These are phyloP conservation scores for Cordyceps pruinosa DNA, from an alignment of 2,329 filamentous ascomycete genomes.

Conservation along the genomic window DNA sequence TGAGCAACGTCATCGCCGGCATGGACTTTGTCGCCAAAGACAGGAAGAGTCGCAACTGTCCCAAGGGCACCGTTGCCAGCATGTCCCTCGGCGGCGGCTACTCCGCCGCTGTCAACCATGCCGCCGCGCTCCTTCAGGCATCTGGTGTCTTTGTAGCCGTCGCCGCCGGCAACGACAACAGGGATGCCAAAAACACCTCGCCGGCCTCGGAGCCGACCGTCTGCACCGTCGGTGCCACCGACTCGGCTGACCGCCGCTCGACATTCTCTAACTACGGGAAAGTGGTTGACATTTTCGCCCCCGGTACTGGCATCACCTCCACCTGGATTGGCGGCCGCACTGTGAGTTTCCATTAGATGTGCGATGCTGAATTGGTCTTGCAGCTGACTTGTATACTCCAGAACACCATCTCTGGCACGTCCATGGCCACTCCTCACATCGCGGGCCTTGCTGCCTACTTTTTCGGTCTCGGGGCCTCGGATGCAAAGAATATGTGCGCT, in stretches of 20 bases:
- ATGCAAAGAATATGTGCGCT: constrained; percentile 30
- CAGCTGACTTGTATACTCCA: not conserved
- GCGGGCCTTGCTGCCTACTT: constrained; percentile 57
- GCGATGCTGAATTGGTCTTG: not conserved
- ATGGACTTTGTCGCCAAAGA: constrained; percentile 33
- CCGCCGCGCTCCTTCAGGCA: constrained; percentile 36
- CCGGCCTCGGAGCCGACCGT: constrained; percentile 43
- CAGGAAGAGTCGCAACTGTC: constrained; percentile 25
- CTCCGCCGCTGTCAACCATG: constrained; percentile 40
- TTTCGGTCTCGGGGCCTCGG: constrained; percentile 39
- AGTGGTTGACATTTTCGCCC: constrained; percentile 25
- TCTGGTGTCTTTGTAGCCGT: constrained; percentile 44
- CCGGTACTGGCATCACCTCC: constrained; percentile 35
- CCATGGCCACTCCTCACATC: constrained; percentile 57
- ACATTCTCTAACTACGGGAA: constrained; percentile 46
- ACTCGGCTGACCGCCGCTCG: constrained; percentile 33
- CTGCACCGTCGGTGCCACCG: constrained; percentile 44
- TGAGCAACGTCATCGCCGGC: constrained; percentile 32
- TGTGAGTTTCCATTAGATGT: not conserved
- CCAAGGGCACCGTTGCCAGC: constrained; percentile 43
- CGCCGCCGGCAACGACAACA: constrained; percentile 45
- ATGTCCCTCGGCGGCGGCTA: constrained; percentile 45
- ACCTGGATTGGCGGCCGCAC: constrained; percentile 21
- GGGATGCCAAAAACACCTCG: constrained; percentile 38
- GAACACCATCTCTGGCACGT: constrained; percentile 40